These are phyloP conservation scores for Colletotrichum sp. DNA, from an alignment of 2,329 filamentous ascomycete species.

Conservation along the genomic window DNA sequence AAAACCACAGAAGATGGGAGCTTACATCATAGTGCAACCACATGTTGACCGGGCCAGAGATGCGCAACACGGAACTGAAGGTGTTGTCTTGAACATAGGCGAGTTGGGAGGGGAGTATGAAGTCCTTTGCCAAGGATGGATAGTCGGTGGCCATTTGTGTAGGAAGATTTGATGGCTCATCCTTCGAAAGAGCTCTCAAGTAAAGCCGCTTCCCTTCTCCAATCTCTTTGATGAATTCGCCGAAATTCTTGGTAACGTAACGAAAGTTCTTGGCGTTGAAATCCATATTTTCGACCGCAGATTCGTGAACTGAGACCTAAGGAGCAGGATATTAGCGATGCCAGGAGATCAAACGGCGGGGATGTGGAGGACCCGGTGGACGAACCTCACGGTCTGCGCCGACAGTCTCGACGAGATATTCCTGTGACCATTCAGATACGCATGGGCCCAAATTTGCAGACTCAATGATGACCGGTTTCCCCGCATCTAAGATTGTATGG, in stretches of 20 bases:
- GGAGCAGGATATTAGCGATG: background rate
- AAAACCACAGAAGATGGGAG: background rate
- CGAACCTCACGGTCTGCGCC: constrained; percentile 64
- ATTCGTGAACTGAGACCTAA: constrained; percentile 77
- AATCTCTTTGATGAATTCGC: constrained; percentile 67
- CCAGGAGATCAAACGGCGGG: background rate
- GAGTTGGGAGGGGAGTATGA: constrained; percentile 69
- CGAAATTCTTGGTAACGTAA: constrained; percentile 74
- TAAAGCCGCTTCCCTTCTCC: constrained; percentile 70
- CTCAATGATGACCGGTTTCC: constrained; percentile 70
- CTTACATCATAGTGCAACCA: constrained; percentile 87
- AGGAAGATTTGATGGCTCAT: constrained; percentile 71
- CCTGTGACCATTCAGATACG: constrained; percentile 67
- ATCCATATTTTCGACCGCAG: constrained; percentile 70
- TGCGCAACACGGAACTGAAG: constrained; percentile 80
- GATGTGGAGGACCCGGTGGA: background rate
- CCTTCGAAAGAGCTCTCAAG: constrained; percentile 76
- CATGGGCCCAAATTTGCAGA: constrained; percentile 60
- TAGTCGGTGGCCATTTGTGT: constrained; percentile 77
- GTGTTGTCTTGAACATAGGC: constrained; percentile 61
- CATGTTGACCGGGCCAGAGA: constrained; percentile 82
- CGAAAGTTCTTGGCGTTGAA: constrained; percentile 85
- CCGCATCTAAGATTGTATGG: constrained; percentile 57
- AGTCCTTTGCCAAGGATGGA: constrained; percentile 71
- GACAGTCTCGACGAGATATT: constrained; percentile 69